Evolutionary conservation across 1,284 basidiomycete genomes (phyloP).

Genomic region (Melampsora americana): DNA sequence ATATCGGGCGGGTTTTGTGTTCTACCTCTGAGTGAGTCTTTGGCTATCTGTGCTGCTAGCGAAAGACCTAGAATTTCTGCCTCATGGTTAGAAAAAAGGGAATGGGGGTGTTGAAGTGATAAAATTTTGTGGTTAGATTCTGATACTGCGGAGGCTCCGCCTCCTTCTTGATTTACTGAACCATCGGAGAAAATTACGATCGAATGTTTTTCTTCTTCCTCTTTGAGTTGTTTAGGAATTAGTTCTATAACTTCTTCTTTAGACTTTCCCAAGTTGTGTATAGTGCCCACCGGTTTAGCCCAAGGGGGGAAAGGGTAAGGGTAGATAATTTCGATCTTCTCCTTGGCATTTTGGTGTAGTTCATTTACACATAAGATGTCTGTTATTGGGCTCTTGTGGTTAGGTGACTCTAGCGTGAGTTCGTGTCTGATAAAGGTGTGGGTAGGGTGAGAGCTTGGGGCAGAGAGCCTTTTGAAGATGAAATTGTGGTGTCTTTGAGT

Average conservation of each 20-base stretch:
- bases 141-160: background rate
- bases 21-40: background rate
- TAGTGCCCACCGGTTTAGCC: background rate
- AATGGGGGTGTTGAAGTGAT: background rate
- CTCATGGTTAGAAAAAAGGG: slow-evolving; percentile 8
- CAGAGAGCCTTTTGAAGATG: too few relatives aligned
- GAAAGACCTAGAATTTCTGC: slow-evolving; percentile 1
- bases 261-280: background rate
- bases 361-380: too few relatives aligned
- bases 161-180: too few relatives aligned
- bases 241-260: too few relatives aligned
- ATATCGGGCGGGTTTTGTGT: background rate
- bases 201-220: background rate
- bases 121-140: background rate
- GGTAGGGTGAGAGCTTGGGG: too few relatives aligned
- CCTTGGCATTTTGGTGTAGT: too few relatives aligned
- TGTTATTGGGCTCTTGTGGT: too few relatives aligned
- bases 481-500: too few relatives aligned
- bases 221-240: background rate
- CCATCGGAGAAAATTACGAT: background rate
- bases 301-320: background rate
- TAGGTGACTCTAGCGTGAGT: too few relatives aligned
- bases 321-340: background rate
- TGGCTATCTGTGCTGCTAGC: background rate
- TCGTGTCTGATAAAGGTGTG: too few relatives aligned